phyloP scores from a whole-genome alignment of 139 green algal species.

The Coelastrella sp. region DNA sequence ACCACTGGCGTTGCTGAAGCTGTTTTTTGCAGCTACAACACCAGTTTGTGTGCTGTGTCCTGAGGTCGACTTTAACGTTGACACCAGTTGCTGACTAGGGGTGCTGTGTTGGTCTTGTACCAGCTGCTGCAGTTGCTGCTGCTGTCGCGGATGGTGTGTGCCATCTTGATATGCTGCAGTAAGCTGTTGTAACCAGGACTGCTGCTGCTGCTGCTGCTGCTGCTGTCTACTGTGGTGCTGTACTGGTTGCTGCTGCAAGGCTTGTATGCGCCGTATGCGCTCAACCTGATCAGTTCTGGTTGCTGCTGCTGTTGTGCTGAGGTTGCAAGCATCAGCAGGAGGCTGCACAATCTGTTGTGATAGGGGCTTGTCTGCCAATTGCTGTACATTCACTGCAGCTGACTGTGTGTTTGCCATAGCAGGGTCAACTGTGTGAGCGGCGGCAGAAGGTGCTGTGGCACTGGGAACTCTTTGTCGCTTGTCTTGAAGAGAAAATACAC shows the following conservation, averaged over 20 bases:
- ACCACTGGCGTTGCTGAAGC: neutral
- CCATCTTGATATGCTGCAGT: neutral
- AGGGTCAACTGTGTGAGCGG: neutral
- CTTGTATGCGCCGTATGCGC: neutral
- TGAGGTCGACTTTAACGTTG: too few species aligned
- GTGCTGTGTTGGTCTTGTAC: neutral
- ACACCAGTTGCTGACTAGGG: too few species aligned
- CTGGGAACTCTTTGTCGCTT: too few species aligned
- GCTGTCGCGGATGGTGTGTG: neutral
- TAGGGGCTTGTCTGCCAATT: too few species aligned
- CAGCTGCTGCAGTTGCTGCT: neutral
- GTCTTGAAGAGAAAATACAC: neutral
- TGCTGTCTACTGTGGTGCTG: slow-evolving; percentile 20
- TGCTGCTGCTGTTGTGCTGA: neutral
- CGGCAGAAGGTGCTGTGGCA: too few species aligned
- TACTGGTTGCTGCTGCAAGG: neutral
- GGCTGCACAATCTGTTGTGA: neutral
- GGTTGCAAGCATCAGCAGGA: neutral
- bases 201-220: slow-evolving; percentile 9
- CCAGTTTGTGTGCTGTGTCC: too few species aligned
- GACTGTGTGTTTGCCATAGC: neutral
- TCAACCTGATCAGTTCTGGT: neutral
- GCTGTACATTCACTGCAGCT: too few species aligned
- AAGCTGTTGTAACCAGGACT: neutral
- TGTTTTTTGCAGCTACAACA: too few species aligned